Conservation (phyloP, 2,329 filamentous ascomycete genomes). For the Cercospora sp. region DNA sequence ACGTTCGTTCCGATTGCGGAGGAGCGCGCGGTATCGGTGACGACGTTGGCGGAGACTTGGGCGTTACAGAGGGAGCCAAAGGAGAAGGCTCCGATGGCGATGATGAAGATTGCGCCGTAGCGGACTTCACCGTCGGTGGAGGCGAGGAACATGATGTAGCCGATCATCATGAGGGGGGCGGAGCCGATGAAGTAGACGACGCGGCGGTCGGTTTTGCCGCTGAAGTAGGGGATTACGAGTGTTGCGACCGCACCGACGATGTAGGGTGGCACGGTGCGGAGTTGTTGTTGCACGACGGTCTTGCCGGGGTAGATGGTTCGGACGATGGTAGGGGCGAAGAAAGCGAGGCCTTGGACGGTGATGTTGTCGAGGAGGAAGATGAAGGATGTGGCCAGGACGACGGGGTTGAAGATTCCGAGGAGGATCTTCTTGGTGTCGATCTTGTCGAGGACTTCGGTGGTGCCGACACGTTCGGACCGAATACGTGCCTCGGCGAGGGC, state of each 20-base stretch:
- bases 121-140: slow-evolving; percentile 53
- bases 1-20: slow-evolving; percentile 67
- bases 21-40: slow-evolving; percentile 68
- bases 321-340: slow-evolving; percentile 71
- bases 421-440: slow-evolving; percentile 61
- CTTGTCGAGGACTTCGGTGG: slow-evolving; percentile 63
- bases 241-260: slow-evolving; percentile 68
- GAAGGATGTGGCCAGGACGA: slow-evolving; percentile 57
- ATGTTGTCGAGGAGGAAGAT: slow-evolving; percentile 68
- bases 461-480: slow-evolving; percentile 66
- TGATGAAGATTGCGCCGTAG: slow-evolving; percentile 70
- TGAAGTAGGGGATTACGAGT: slow-evolving; percentile 60
- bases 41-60: slow-evolving; percentile 67
- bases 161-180: slow-evolving; percentile 65
- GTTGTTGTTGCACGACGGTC: slow-evolving; percentile 62
- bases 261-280: slow-evolving; percentile 70
- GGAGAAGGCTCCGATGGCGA: slow-evolving; percentile 63
- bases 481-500: slow-evolving; percentile 65
- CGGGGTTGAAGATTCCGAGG: slow-evolving; percentile 64
- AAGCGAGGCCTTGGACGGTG: slow-evolving; percentile 69
- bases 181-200: slow-evolving; percentile 61
- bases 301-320: slow-evolving; percentile 63
- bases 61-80: slow-evolving; percentile 67
- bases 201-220: slow-evolving; percentile 61
- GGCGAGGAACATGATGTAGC: slow-evolving; percentile 70